Evolutionary conservation across 1,284 basidiomycete species (phyloP).

Genomic region (Heterobasidion annosum): DNA sequence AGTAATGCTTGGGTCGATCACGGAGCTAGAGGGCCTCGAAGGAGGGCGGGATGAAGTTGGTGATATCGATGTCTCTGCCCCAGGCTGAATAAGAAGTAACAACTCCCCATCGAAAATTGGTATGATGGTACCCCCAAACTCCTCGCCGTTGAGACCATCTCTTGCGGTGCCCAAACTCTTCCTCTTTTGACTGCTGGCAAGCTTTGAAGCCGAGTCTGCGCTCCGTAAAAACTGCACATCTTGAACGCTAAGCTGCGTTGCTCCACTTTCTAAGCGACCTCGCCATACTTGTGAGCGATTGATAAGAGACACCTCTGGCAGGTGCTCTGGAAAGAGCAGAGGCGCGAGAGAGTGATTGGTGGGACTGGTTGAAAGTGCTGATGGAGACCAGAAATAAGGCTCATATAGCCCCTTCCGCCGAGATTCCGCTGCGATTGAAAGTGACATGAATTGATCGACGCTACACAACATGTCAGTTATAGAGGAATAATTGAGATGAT

Average conservation of each 20-base stretch:
- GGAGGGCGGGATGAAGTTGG: conserved; percentile 50
- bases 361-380: conserved; percentile 25
- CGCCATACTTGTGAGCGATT: conserved; percentile 55
- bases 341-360: conserved; percentile 50
- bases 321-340: conserved; percentile 63
- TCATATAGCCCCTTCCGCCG: conserved; percentile 63
- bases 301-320: conserved; percentile 58
- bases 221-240: conserved; percentile 45
- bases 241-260: conserved; percentile 31
- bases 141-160: conserved; percentile 22
- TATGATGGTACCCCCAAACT: conserved; percentile 59
- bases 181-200: conserved; percentile 6
- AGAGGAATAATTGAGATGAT: background rate
- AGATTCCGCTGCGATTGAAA: conserved; percentile 69
- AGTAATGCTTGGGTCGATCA: conserved; percentile 26
- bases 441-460: conserved; percentile 69
- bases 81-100: conserved; percentile 53
- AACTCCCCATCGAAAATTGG: conserved; percentile 68
- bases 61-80: conserved; percentile 33
- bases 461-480: conserved; percentile 26
- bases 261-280: conserved; percentile 52
- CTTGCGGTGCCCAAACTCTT: conserved; percentile 10
- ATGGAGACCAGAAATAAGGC: conserved; percentile 60
- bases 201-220: conserved; percentile 19
- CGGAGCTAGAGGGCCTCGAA: conserved; percentile 56